Conservation (phyloP, 306 rosid species). For the Senna siamea region DNA sequence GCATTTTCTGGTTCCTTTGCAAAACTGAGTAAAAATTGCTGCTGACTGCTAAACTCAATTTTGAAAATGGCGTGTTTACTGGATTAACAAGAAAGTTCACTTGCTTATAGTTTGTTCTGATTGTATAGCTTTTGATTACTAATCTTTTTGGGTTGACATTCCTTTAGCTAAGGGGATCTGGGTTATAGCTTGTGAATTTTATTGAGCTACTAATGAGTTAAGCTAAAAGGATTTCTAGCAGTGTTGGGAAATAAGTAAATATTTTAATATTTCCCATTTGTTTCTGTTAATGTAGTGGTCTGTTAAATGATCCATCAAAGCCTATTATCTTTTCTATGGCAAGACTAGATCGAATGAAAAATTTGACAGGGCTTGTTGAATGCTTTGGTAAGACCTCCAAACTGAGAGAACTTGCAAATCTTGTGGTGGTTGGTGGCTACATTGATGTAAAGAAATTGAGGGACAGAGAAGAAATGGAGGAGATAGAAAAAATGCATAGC, state of each 20-base stretch:
- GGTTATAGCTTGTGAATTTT: not conserved
- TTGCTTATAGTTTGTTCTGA: not conserved
- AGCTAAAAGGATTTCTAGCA: not conserved
- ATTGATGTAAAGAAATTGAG: constrained; percentile 56
- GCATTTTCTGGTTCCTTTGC: not conserved
- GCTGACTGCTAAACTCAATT: not conserved
- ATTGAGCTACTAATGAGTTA: constrained; percentile 4
- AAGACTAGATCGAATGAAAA: constrained; percentile 65
- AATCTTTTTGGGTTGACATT: not conserved
- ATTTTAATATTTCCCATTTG: constrained; percentile 8
- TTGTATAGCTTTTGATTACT: not conserved
- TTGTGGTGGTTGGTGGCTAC: constrained; percentile 69
- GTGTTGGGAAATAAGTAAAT: not conserved
- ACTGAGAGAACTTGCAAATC: constrained; percentile 70
- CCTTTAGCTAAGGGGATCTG: constrained; percentile 8
- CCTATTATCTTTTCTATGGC: constrained; percentile 77
- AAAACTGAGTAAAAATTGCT: not conserved
- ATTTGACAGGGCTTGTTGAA: constrained; percentile 70
- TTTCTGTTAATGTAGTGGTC: constrained; percentile 50
- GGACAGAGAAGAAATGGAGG: constrained; percentile 72
- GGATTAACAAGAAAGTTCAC: constrained; percentile 18
- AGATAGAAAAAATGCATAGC: constrained; percentile 76
- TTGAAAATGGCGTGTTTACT: not conserved
- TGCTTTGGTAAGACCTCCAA: constrained; percentile 62
- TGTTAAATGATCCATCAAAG: constrained; percentile 60